Evolutionary conservation across 2,329 filamentous ascomycete species (phyloP), one percentile per base, ranked within the genome.

Genomic region (Ceratocystis diversiconidia): DNA sequence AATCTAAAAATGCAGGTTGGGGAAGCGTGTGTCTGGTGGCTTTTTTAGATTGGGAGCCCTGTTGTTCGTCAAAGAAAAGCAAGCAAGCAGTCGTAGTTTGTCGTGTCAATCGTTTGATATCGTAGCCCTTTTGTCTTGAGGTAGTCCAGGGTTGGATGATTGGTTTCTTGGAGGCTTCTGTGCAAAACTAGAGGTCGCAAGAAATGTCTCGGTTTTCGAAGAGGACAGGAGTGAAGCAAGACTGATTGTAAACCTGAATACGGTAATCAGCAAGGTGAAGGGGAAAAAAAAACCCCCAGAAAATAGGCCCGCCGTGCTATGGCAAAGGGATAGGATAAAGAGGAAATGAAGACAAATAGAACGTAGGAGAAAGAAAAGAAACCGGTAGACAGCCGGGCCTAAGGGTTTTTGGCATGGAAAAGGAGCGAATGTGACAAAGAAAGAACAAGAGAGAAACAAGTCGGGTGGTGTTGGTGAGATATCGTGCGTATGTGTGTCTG

Each of bases 21-120:
- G 61, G 43, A 41, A 30, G 61, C 50, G 43, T 62, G 55, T 59
- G n/a, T 28, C 32, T 30, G 22, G 61, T 50, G 61, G 44, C 61
- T 48, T 59, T 59, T 59, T 59, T 59, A 17, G 55, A 59, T 36
- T 59, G 17, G 19, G 30, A 36, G 55, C 55, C 55, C 30, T 59
- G 55, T 59, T 59, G 55, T 17, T 59, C 55, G 61, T 46, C 22
- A 50, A 46, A 62, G 61, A 62, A 62, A 22, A 41, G 10, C 32
- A 36, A 15, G 25, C 36, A 62, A 62, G 6, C 17, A 30, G 61
- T 62, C 61, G 41, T 62, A 15, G 61, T 50, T 22, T 48, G 61
- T 62, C 61, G 61, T 48, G 43, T 50, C 43, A 46, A 30, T 62
- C 61, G 61, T 62, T 46, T 5, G 41, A 48, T 62, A 62, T 62